These are phyloP conservation scores for Macrocybe sp. DNA, from an alignment of 1,284 basidiomycete species.

Conservation along the genomic window DNA sequence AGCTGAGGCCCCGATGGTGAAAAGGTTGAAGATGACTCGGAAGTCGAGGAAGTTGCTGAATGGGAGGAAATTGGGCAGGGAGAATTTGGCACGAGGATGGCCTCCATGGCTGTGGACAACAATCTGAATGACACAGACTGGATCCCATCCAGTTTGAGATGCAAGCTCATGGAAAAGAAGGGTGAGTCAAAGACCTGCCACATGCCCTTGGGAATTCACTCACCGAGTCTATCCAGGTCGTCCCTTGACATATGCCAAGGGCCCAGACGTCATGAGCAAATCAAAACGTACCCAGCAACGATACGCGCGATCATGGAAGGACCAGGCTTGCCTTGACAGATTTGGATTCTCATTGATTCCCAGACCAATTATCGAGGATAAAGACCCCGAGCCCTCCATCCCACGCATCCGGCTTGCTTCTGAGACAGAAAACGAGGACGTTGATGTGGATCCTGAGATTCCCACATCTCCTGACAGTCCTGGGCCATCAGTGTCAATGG, in stretches of 20 bases:
- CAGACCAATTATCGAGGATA: neutral
- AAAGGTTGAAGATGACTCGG: too few species aligned
- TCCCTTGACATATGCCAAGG: constrained; percentile 12
- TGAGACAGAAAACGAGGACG: neutral
- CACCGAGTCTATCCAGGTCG: constrained; percentile 3
- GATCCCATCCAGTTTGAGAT: constrained; percentile 2
- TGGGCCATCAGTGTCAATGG: neutral
- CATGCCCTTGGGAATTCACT: neutral
- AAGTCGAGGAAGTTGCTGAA: too few species aligned
- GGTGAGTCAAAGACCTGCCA: neutral
- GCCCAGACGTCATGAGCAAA: constrained; percentile 16
- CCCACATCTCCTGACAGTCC: neutral
- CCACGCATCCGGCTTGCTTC: neutral
- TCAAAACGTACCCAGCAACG: constrained; percentile 11
- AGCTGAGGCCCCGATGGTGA: too few species aligned
- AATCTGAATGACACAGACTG: constrained; percentile 9
- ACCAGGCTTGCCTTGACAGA: constrained; percentile 9
- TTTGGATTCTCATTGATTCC: neutral
- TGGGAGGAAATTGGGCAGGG: too few species aligned
- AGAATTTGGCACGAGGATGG: too few species aligned
- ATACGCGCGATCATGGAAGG: constrained; percentile 3
- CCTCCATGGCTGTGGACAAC: neutral
- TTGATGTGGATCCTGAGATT: neutral
- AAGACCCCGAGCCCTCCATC: neutral
- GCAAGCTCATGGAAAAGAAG: neutral